Evolutionary conservation across 2,329 filamentous ascomycete genomes (phyloP).

Genomic region (Apiospora pterosperma): DNA sequence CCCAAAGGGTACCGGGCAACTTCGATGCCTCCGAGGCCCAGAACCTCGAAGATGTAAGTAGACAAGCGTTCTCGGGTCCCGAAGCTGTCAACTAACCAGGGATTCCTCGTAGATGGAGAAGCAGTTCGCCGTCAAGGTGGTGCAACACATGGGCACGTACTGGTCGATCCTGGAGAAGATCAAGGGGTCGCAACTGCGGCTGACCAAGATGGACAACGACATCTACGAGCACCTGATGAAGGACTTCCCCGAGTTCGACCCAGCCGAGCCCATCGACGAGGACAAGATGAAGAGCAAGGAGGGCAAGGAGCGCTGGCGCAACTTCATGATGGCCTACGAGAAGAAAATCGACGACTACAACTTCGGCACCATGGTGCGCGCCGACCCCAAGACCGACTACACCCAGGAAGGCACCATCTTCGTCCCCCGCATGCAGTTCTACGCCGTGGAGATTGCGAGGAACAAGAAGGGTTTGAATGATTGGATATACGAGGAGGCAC

Average conservation of each 20-base stretch:
- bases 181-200: constrained; percentile 79
- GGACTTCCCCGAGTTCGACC: constrained; percentile 92
- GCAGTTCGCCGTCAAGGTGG: constrained; percentile 97
- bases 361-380: constrained; percentile 90
- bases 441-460: constrained; percentile 73
- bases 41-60: constrained; percentile 54
- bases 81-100: constrained; percentile 9
- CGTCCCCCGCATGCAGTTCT: constrained; percentile 70
- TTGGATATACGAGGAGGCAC: constrained; percentile 88
- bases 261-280: constrained; percentile 76
- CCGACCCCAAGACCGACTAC: constrained; percentile 77
- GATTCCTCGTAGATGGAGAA: constrained; percentile 75
- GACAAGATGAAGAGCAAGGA: constrained; percentile 96
- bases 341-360: constrained; percentile 97
- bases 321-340: constrained; percentile 91
- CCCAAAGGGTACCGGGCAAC: constrained; percentile 43
- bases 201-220: constrained; percentile 93
- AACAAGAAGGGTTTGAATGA: constrained; percentile 91
- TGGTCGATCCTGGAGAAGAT: constrained; percentile 93
- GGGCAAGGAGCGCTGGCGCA: constrained; percentile 92
- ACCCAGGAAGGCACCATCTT: constrained; percentile 89
- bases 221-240: constrained; percentile 85
- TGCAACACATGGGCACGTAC: constrained; percentile 96
- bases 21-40: constrained; percentile 56
- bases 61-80: neutral